Percentiles rank a stretch among this genome's conserved stretches.
These are phyloP conservation scores for Pestalotiopsis sp. DNA, from an alignment of 2,329 filamentous ascomycete genomes.

Conservation along the genomic window DNA sequence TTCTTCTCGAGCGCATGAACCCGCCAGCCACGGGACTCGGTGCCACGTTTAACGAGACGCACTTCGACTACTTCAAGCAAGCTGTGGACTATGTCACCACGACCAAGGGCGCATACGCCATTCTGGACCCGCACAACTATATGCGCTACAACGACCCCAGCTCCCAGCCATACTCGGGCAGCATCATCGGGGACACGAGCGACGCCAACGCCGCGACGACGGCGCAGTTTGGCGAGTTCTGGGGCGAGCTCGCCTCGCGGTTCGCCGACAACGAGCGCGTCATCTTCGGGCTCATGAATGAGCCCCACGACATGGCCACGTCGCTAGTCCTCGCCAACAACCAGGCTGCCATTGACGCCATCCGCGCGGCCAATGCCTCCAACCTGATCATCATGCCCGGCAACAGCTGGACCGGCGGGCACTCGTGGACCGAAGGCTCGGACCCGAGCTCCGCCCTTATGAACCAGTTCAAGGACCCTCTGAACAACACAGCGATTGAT, in stretches of 20 bases:
- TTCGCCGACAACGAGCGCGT: slow-evolving; percentile 49
- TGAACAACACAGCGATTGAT: slow-evolving; percentile 51
- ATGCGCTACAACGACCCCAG: slow-evolving; percentile 57
- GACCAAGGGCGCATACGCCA: slow-evolving; percentile 46
- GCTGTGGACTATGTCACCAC: slow-evolving; percentile 53
- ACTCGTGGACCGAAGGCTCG: slow-evolving; percentile 44
- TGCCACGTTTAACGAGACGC: slow-evolving; percentile 51
- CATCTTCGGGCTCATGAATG: slow-evolving; percentile 54
- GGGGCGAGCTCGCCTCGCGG: slow-evolving; percentile 48
- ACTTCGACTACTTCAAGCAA: slow-evolving; percentile 46
- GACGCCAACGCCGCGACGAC: slow-evolving; percentile 49
- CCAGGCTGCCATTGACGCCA: slow-evolving; percentile 48
- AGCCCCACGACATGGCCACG: slow-evolving; percentile 53
- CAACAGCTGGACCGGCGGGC: slow-evolving; percentile 51
- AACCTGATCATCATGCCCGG: slow-evolving; percentile 52
- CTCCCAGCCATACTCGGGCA: slow-evolving; percentile 48
- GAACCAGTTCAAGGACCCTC: slow-evolving; percentile 45
- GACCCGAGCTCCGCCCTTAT: slow-evolving; percentile 42
- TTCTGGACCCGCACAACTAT: slow-evolving; percentile 56
- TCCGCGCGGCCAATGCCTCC: slow-evolving; percentile 43
- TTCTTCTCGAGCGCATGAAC: slow-evolving; percentile 54
- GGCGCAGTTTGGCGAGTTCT: slow-evolving; percentile 49
- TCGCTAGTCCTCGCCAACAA: slow-evolving; percentile 47
- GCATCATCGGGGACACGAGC: slow-evolving; percentile 48
- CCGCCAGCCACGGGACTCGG: slow-evolving; percentile 48